These are phyloP conservation scores for Paraleonurus japonicus DNA, from an alignment of 257 asterid genomes.

Conservation along the genomic window DNA sequence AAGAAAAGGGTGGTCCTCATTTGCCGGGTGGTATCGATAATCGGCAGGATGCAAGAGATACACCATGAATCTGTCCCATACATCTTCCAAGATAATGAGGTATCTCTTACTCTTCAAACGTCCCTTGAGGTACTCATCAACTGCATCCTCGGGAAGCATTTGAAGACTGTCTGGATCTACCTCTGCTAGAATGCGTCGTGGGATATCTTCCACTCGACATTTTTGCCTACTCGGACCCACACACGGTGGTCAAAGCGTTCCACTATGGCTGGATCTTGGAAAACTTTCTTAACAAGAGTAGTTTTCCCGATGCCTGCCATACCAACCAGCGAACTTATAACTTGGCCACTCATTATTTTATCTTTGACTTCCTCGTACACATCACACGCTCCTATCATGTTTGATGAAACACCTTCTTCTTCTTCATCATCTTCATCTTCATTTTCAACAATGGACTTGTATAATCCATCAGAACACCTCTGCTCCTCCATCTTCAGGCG, in stretches of 20 bases:
- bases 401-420: neutral
- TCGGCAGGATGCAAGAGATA: neutral
- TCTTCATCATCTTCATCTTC: neutral
- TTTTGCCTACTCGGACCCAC: neutral
- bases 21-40: neutral
- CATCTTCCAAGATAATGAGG: slow-evolving; percentile 39
- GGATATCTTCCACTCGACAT: neutral
- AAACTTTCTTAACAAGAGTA: neutral
- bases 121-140: neutral
- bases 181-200: neutral
- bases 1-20: no score
- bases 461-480: no score
- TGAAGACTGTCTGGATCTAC: neutral
- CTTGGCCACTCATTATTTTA: neutral
- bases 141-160: neutral
- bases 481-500: no score
- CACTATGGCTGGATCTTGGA: neutral
- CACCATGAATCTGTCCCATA: slow-evolving; percentile 24
- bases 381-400: slow-evolving; percentile 8
- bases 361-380: neutral
- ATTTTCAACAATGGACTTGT: no score
- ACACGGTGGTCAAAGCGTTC: neutral
- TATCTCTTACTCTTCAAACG: neutral
- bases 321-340: neutral
- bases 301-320: slow-evolving; percentile 22